Conservation (phyloP, 805 yeast genomes). For the Ogataea methylovora region DNA sequence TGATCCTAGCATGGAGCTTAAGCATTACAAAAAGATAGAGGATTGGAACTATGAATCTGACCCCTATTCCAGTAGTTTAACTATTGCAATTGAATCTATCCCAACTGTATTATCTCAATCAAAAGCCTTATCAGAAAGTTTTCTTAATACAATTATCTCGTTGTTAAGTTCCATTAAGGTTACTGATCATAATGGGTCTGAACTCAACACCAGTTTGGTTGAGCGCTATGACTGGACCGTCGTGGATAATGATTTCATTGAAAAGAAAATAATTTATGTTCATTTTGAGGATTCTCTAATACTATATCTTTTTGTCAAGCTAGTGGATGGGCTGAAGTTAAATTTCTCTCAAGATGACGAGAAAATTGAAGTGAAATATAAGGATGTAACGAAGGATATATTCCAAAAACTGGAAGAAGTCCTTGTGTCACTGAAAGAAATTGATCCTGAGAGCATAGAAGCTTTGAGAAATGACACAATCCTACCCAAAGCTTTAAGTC, state of each 20-base stretch:
- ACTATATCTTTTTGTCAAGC: conserved; percentile 12
- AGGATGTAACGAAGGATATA: not conserved
- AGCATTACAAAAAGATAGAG: too few relatives aligned
- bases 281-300: conserved; percentile 21
- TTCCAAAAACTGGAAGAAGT: not conserved
- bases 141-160: not conserved
- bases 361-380: not conserved
- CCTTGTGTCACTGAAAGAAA: not conserved
- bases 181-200: not conserved
- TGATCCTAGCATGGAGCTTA: too few relatives aligned
- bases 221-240: conserved; percentile 17
- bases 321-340: not conserved
- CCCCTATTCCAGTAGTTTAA: too few relatives aligned
- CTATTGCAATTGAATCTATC: not conserved
- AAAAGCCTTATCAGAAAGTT: not conserved
- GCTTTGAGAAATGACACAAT: conserved; percentile 1
- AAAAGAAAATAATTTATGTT: conserved; percentile 15
- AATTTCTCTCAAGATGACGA: too few relatives aligned
- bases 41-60: too few relatives aligned
- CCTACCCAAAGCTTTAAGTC: not conserved
- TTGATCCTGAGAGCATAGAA: not conserved
- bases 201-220: conserved; percentile 1
- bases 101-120: not conserved
- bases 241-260: conserved; percentile 10
- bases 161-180: not conserved